Evolutionary conservation across 768 basidiomycete species (phyloP).

Genomic region (Tulasnella sp.): DNA sequence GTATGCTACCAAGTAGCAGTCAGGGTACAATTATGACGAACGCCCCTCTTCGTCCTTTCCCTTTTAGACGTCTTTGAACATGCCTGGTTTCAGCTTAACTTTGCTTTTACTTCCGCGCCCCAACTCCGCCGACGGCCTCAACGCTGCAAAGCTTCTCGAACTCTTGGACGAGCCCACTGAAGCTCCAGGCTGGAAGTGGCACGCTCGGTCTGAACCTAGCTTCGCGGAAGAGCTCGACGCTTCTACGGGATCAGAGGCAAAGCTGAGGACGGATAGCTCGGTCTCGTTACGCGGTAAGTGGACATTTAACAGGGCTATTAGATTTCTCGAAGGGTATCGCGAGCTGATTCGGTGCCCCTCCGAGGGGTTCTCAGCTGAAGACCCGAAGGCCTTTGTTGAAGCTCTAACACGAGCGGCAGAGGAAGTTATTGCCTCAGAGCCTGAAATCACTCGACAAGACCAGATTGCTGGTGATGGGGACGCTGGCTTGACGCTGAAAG

Average conservation of each 20-base stretch:
- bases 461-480: conserved; percentile 89
- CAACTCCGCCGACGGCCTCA: conserved; percentile 40
- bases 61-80: conserved; percentile 68
- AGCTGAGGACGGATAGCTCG: neutral
- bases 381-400: conserved; percentile 51
- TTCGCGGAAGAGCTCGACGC: neutral
- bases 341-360: neutral
- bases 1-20: neutral
- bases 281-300: neutral
- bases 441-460: conserved; percentile 89
- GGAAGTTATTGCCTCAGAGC: conserved; percentile 70
- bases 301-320: too few relatives aligned
- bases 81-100: conserved; percentile 88
- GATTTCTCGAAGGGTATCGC: too few relatives aligned
- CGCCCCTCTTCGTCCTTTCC: neutral
- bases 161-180: conserved; percentile 65
- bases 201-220: conserved; percentile 44
- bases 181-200: conserved; percentile 86
- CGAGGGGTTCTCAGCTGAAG: conserved; percentile 40
- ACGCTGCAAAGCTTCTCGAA: conserved; percentile 50
- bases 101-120: conserved; percentile 66
- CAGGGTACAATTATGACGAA: neutral
- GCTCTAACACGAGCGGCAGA: conserved; percentile 59
- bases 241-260: neutral
- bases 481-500: conserved; percentile 63